phyloP scores from a whole-genome alignment of 495 filamentous ascomycete species.

The Neurospora africana region DNA sequence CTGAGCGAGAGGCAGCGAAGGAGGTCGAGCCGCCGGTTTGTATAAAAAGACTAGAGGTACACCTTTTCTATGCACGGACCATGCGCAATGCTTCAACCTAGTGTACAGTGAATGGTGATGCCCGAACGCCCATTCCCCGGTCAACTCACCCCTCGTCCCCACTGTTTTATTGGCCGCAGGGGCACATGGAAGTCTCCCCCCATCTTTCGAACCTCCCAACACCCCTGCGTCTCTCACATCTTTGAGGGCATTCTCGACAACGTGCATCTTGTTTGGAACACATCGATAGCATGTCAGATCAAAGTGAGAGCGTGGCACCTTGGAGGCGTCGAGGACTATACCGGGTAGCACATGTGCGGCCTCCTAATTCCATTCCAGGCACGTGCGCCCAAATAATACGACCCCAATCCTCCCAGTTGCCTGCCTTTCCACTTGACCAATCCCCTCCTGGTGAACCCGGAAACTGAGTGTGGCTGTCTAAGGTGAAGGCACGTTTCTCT shows the following conservation, averaged over 20 bases:
- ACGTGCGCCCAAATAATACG: neutral
- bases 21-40: slow-evolving; percentile 1
- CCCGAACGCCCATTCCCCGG: neutral
- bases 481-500: neutral
- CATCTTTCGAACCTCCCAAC: neutral
- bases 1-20: slow-evolving; percentile 12
- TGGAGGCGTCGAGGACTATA: neutral
- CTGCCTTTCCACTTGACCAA: neutral
- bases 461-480: neutral
- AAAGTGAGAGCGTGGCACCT: neutral
- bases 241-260: neutral
- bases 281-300: neutral
- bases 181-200: neutral
- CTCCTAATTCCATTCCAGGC: neutral
- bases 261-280: neutral
- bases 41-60: slow-evolving; percentile 10
- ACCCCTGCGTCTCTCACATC: neutral
- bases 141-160: neutral
- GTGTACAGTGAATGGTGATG: neutral
- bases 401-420: neutral
- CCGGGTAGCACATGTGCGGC: neutral
- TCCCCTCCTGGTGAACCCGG: neutral
- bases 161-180: neutral
- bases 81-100: slow-evolving; percentile 1
- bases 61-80: slow-evolving; percentile 12